Evolutionary conservation across 805 yeast species (phyloP), one percentile per base, ranked within the genome.

Genomic region (Groenewaldozyma tartarivorans): DNA sequence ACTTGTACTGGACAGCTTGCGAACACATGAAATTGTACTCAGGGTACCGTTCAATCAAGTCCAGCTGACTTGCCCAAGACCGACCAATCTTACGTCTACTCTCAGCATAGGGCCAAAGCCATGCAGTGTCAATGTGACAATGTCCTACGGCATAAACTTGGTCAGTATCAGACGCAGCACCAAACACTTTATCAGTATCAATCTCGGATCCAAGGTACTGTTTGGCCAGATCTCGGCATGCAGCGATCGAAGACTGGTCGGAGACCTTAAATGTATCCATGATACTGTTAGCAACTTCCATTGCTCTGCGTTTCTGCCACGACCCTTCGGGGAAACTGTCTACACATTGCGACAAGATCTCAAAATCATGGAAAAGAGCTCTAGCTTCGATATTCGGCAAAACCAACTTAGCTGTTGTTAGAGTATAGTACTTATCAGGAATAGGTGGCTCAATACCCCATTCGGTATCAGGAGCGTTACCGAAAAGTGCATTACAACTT

Each of bases 51-150:
- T 85, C 88, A 54, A 90, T 75, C 36, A 90, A 60, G 41, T 84
- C 79, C 37, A 88, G 65, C 63, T 88, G 97, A 7, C 95, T 76
- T 0, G 95, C 78, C 96, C 96, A 88, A 4, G 95, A 84, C 51
- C 97, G 72, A 2, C 87, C 94, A 43, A 88, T 75, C 56, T 88
- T 88, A 41, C 96, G 73, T 52, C 81, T 79, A 2, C 96, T 84
- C 58, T 88, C 95, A 2, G 94, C 95, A 67, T 82, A 88, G 15
- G 96, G 96, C 97, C 97, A 88, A 44, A 85, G 68, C 97, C 97
- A 88, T 16, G 96, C 96, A 15, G 96, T 88, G 56, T 88, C 97
- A 51, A 87, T 87, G 58, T 87, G 96, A 58, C 96, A 90, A 56
- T 90, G 82, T 34, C 96, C 96, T 48, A 88, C 72, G 6, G 82